Base-by-base conservation (phyloP, 176 grass and related monocot genomes). In the Dactylis glomerata region DNA sequence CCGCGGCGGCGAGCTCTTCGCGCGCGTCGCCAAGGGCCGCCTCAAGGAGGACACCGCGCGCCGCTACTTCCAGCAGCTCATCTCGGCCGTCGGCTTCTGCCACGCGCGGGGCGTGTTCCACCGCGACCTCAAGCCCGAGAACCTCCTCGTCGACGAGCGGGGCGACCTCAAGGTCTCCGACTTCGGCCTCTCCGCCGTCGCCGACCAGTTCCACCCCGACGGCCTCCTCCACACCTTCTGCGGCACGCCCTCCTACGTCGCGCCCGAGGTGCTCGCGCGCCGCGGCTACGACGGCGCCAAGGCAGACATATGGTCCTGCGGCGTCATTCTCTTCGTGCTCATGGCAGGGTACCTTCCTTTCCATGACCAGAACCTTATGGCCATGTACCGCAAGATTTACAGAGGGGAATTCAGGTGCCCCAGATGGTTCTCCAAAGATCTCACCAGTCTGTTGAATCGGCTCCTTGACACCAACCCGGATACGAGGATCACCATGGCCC, bases 101-200 rank as follows among this genome's bases (percentile, higher is more conserved):
- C 97, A 99, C 90, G 82, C 93, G 3, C 76, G 97, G 12, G 93
- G 97, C 71, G 97, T 96, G 8, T 96, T 89, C 82, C 97, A 99
- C 84, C 88, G 97, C 69, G 93, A 99, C 71, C 97, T 99, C 87
- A 99, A 99, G 86, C 97, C 97, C 4, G 97, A 99, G 89, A 99
- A 99, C 79, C 86, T 99, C 58, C 90, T 99, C 69, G 86, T 99
- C 40, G 93, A 99, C 82, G 88, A 92, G 40, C 83, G 57, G 49
- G 97, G 93, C 19, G 93, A 96, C 64, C 87, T 99, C 83, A 99
- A 99, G 88, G 96, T 99, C 83, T 99, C 96, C 47, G 93, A 99
- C 22, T 99, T 99, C 73, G 96, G 96, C 3, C 93, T 99, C 69
- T 94, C 91, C 20, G 96, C 96, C 32, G 91, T 99, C 73, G 89